Conservation (phyloP, 2,329 filamentous ascomycete genomes). For the Neoscytalidium dimidiatum region DNA sequence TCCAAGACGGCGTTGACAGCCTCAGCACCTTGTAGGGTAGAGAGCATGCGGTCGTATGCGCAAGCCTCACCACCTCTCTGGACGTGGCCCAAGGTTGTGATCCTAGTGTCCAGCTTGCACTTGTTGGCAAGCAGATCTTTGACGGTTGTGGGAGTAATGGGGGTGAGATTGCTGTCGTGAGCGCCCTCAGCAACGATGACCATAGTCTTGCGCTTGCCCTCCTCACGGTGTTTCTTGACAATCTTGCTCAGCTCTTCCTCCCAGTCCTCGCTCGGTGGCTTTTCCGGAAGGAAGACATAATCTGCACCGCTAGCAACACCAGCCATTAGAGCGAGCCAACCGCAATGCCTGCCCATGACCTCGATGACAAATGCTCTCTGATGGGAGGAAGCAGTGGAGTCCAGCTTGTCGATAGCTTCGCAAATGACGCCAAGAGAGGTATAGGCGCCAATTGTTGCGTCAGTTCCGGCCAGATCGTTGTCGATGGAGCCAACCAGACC, state of each 20-base stretch:
- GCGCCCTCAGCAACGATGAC: constrained; percentile 97
- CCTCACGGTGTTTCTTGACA: constrained; percentile 76
- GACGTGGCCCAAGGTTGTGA: constrained; percentile 95
- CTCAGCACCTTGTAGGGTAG: constrained; percentile 90
- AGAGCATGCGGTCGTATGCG: constrained; percentile 91
- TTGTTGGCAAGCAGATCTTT: constrained; percentile 84
- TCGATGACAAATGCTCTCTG: constrained; percentile 96
- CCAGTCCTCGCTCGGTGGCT: constrained; percentile 86
- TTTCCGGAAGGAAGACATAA: constrained; percentile 96
- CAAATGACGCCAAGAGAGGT: constrained; percentile 91
- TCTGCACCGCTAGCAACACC: constrained; percentile 94
- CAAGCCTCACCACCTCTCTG: constrained; percentile 91
- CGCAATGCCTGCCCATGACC: constrained; percentile 97
- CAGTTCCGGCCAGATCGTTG: constrained; percentile 95
- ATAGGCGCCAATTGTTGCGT: constrained; percentile 96
- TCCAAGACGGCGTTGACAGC: constrained; percentile 90
- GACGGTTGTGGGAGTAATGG: constrained; percentile 78
- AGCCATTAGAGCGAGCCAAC: constrained; percentile 95
- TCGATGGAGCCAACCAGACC: constrained; percentile 96
- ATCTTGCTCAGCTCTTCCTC: constrained; percentile 81
- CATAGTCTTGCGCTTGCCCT: constrained; percentile 96
- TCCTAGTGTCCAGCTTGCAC: constrained; percentile 83
- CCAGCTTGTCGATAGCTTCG: constrained; percentile 94
- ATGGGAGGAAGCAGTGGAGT: constrained; percentile 91
- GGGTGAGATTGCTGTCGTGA: constrained; percentile 78